Evolutionary conservation across 371 early-diverging fungal genomes (phyloP).

Genomic region (Choanephora cucurbitarum): DNA sequence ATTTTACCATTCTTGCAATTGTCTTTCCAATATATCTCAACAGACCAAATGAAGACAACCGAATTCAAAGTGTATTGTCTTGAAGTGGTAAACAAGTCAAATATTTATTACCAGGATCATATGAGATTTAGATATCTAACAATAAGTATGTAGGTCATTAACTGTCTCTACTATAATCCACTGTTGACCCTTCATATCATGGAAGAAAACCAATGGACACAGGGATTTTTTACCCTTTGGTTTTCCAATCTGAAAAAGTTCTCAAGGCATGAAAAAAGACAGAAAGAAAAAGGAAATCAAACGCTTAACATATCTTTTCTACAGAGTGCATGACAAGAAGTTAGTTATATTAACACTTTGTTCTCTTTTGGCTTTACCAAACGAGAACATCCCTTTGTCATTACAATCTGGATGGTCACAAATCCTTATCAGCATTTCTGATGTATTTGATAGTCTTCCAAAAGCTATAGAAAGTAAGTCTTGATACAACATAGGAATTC

Average conservation of each 20-base stretch:
- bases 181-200: constrained; percentile 69
- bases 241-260: constrained; percentile 72
- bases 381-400: constrained; percentile 68
- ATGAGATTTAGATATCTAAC: no score
- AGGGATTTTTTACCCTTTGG: constrained; percentile 82
- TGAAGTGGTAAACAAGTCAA: no score
- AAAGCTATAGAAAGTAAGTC: constrained; percentile 78
- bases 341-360: constrained; percentile 81
- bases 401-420: constrained; percentile 74
- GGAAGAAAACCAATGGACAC: constrained; percentile 76
- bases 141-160: no score
- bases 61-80: constrained; percentile 61
- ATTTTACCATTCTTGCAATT: constrained; percentile 64
- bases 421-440: constrained; percentile 63
- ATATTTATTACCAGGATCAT: no score
- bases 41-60: constrained; percentile 58
- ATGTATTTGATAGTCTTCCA: constrained; percentile 75
- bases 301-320: no score
- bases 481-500: no score
- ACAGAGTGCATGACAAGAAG: constrained; percentile 93
- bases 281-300: no score
- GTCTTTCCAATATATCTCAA: constrained; percentile 65
- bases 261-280: no score
- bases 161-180: constrained; percentile 86
- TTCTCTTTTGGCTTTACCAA: constrained; percentile 71